phyloP scores from a whole-genome alignment of 2,329 filamentous ascomycete genomes.

The Cytospora piceicola region DNA sequence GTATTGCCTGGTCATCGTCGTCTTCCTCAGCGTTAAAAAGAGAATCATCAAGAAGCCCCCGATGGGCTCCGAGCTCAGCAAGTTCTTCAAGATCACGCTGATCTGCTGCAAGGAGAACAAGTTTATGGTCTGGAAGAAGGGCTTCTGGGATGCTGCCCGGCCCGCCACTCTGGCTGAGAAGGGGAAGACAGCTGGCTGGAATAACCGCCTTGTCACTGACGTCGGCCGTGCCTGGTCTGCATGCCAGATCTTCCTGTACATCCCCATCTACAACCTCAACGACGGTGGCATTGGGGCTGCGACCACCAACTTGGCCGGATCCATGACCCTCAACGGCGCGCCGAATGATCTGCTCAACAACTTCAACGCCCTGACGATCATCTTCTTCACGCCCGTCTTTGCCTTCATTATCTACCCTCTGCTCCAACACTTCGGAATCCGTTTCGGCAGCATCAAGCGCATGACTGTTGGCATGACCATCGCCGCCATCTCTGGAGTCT shows the following conservation, averaged over 20 bases:
- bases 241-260: constrained; percentile 46
- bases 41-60: constrained; percentile 61
- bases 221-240: constrained; percentile 56
- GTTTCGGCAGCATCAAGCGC: constrained; percentile 61
- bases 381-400: constrained; percentile 60
- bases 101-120: constrained; percentile 56
- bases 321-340: constrained; percentile 52
- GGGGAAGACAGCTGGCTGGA: constrained; percentile 60
- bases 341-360: constrained; percentile 66
- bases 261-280: constrained; percentile 46
- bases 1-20: constrained; percentile 61
- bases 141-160: constrained; percentile 63
- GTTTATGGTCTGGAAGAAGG: constrained; percentile 57
- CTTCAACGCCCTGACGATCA: constrained; percentile 62
- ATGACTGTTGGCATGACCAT: constrained; percentile 62
- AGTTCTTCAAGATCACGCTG: constrained; percentile 59
- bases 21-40: constrained; percentile 61
- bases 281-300: constrained; percentile 46
- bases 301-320: constrained; percentile 44
- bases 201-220: constrained; percentile 70
- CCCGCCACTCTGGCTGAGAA: constrained; percentile 54
- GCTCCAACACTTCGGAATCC: constrained; percentile 54
- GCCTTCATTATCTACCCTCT: constrained; percentile 60
- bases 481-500: constrained; percentile 36
- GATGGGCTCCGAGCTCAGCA: constrained; percentile 66